These are phyloP conservation scores for Trametes pubescens DNA, from an alignment of 1,284 basidiomycete species.

Conservation along the genomic window DNA sequence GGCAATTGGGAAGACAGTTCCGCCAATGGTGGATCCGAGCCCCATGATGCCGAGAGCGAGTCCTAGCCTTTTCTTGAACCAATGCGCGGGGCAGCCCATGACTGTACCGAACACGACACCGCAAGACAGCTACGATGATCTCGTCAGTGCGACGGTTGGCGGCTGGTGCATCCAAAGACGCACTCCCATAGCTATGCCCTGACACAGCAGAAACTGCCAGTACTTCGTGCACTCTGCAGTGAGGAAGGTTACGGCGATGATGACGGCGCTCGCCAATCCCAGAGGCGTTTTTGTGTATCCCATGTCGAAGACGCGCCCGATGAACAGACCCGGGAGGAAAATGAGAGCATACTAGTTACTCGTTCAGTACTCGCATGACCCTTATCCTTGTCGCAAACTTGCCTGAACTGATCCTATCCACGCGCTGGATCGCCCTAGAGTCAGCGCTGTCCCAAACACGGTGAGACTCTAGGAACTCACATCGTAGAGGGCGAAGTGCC, in stretches of 20 bases:
- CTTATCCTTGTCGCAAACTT: slow-evolving; percentile 6
- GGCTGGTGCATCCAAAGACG: slow-evolving; percentile 14
- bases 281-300: slow-evolving; percentile 56
- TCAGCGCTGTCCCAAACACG: neutral
- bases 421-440: slow-evolving; percentile 48
- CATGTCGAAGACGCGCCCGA: slow-evolving; percentile 63
- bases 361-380: neutral
- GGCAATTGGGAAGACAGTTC: slow-evolving; percentile 52
- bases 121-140: slow-evolving; percentile 37
- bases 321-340: slow-evolving; percentile 56
- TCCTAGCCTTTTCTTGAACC: slow-evolving; percentile 54
- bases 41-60: slow-evolving; percentile 53
- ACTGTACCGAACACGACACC: slow-evolving; percentile 56
- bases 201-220: slow-evolving; percentile 61
- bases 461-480: slow-evolving; percentile 46
- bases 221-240: slow-evolving; percentile 58
- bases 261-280: slow-evolving; percentile 40
- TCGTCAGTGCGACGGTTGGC: neutral
- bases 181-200: slow-evolving; percentile 56
- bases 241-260: slow-evolving; percentile 56
- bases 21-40: slow-evolving; percentile 53
- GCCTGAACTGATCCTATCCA: slow-evolving; percentile 82
- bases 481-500: slow-evolving; percentile 58
- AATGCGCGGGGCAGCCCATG: slow-evolving; percentile 54
- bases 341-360: slow-evolving; percentile 51